These are phyloP conservation scores for Paspalum notatum DNA, from an alignment of 176 grass and related monocot species.

Conservation along the genomic window DNA sequence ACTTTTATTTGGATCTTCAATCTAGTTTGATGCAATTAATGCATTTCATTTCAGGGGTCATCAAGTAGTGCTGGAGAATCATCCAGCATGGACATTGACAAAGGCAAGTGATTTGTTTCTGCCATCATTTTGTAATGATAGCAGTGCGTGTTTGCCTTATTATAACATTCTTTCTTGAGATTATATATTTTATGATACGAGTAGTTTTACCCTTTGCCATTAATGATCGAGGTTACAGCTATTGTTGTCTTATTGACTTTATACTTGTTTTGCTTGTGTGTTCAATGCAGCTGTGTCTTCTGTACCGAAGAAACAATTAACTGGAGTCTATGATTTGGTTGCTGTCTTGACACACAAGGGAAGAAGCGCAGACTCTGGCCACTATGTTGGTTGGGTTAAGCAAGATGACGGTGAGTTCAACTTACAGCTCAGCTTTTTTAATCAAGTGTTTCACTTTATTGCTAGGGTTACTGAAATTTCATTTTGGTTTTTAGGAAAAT, in stretches of 20 bases:
- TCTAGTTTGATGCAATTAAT: conserved; percentile 10
- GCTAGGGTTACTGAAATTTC: conserved; percentile 22
- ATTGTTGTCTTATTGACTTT: conserved; percentile 28
- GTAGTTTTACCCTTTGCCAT: neutral
- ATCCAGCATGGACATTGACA: conserved; percentile 68
- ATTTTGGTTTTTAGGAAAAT: conserved; percentile 70
- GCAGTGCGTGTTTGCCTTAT: neutral
- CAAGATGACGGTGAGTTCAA: conserved; percentile 88
- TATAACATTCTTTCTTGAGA: neutral
- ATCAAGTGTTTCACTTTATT: conserved; percentile 32
- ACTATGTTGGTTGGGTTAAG: conserved; percentile 98
- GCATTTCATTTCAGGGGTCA: conserved; percentile 64
- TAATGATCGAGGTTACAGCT: neutral
- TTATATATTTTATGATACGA: neutral
- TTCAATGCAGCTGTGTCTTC: conserved; percentile 50
- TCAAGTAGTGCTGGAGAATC: conserved; percentile 62
- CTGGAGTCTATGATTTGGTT: conserved; percentile 95
- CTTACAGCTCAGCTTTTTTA: conserved; percentile 13
- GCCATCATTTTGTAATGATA: conserved; percentile 20
- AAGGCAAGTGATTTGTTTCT: conserved; percentile 60
- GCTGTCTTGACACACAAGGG: conserved; percentile 99
- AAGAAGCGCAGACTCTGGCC: conserved; percentile 98
- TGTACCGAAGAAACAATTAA: conserved; percentile 68
- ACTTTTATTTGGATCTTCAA: conserved; percentile 2
- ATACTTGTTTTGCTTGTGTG: neutral